Base-by-base conservation (phyloP, 257 asterid genomes). In the Lithospermum erythrorhizon region DNA sequence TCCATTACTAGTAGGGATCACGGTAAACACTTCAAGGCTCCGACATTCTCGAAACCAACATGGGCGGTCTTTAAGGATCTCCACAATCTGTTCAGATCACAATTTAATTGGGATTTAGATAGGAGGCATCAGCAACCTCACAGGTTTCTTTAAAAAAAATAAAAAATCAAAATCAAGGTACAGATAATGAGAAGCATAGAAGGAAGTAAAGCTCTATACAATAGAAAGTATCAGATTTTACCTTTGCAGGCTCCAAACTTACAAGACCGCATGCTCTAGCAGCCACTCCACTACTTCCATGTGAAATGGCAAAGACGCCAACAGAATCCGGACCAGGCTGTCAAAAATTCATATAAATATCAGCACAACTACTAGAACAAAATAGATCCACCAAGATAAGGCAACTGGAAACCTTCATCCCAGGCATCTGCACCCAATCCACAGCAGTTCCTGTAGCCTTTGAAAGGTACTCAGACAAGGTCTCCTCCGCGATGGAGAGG, bases 291-390 rank as follows among this genome's bases (percentile, higher is more conserved):
- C 80, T 78, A 73, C 90, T 77, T 80, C 88, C 85, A 55, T 80
- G 95, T 58, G 99, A 83, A 80, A 94, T 89, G 76, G 97, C 93
- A 75, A 89, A 94, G 76, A 94, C 89, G 87, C 99, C 99, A 80
- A 94, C 97, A 75, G 91, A 94, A 79, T 94, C 97, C 96, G 97
- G 99, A 94, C 99, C 99, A 94, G 99, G 99, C 99, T 94, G 81
- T 61, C 66, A 70, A 62, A 15, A 67, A 58, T 63, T 57, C 53
- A 16, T 6, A 56, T 57, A 19, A 55, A 48, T 24, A 25, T 51
- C 19, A 13, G 54, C n/a, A 61, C 20, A 72, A 21, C 20, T 25
- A n/a, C 21, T 10, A 16, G 17, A 32, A 23, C 51, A 30, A 5
- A 57, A 64, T 37, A 23, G 62, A 56, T 49, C 21, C 30, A 59